phyloP scores from a whole-genome alignment of 352 stramenopile species.

The Elongisporangium undulatum region DNA sequence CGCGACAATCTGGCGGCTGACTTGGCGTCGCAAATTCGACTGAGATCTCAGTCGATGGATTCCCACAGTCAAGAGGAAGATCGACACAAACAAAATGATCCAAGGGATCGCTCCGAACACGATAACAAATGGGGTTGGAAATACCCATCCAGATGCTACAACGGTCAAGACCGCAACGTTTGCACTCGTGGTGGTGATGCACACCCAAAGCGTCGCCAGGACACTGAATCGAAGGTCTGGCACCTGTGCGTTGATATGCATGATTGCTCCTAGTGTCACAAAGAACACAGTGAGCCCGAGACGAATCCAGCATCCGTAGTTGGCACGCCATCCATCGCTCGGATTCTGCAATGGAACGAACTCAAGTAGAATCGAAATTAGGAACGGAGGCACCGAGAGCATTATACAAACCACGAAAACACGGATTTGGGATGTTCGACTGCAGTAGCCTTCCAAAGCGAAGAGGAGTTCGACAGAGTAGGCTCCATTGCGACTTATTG shows the following conservation, averaged over 20 bases:
- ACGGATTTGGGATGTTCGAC: conserved; percentile 7
- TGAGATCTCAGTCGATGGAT: too few relatives aligned
- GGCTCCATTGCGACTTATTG: conserved; percentile 19
- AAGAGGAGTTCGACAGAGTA: conserved; percentile 23
- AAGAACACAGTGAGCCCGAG: conserved; percentile 1
- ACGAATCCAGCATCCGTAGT: conserved; percentile 21
- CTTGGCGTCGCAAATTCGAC: too few relatives aligned
- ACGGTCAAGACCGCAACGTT: conserved; percentile 4
- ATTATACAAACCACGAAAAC: conserved; percentile 11
- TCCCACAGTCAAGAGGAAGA: too few relatives aligned
- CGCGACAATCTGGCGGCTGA: too few relatives aligned
- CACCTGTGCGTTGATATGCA: too few relatives aligned
- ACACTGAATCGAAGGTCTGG: too few relatives aligned
- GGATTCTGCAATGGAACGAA: conserved; percentile 10
- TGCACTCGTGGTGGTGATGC: conserved; percentile 3
- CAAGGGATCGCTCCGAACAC: not conserved
- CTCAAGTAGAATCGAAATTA: conserved; percentile 13
- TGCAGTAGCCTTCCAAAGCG: conserved; percentile 20
- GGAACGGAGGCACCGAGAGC: conserved; percentile 12
- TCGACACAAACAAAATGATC: too few relatives aligned
- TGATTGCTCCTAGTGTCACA: not conserved
- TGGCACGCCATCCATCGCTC: conserved; percentile 11
- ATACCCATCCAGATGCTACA: conserved; percentile 7
- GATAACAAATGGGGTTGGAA: conserved; percentile 18
- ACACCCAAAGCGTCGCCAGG: too few relatives aligned